These are phyloP conservation scores for Yamagishiella unicocca DNA, from an alignment of 139 green algal genomes.

Conservation along the genomic window DNA sequence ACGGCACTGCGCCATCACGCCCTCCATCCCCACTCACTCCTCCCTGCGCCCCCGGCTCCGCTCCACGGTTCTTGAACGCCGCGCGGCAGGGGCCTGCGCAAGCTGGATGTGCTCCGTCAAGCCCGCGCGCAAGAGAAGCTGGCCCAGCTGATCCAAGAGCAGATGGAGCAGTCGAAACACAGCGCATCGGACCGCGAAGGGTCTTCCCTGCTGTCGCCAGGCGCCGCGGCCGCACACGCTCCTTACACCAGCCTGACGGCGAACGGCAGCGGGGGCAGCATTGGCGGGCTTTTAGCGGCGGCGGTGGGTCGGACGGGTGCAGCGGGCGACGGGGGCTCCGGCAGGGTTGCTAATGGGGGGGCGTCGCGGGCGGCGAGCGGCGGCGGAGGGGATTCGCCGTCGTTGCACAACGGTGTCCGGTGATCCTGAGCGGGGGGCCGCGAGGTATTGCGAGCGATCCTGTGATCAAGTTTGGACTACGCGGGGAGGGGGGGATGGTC, in stretches of 20 bases:
- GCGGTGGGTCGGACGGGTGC: neutral
- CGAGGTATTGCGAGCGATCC: too few relatives aligned
- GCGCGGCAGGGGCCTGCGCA: slow-evolving; percentile 41
- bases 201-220: neutral
- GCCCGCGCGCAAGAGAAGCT: slow-evolving; percentile 14
- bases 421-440: neutral
- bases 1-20: neutral
- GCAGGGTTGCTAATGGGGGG: neutral
- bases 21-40: neutral
- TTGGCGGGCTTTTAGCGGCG: neutral
- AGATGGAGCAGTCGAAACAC: neutral
- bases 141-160: neutral
- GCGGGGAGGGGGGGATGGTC: too few relatives aligned
- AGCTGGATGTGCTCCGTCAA: slow-evolving; percentile 36
- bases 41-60: neutral
- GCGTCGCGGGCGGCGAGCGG: neutral
- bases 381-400: neutral
- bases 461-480: too few relatives aligned
- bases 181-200: neutral
- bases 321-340: neutral
- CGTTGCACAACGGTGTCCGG: neutral
- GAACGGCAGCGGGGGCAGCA: neutral
- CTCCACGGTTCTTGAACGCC: too few relatives aligned
- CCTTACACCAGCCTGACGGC: neutral
- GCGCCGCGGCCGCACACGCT: neutral